A percentile compares a stretch with the other conserved stretches of the same genome.
Conservation (phyloP, 1,284 basidiomycete species). For the Pascua guehoae region DNA sequence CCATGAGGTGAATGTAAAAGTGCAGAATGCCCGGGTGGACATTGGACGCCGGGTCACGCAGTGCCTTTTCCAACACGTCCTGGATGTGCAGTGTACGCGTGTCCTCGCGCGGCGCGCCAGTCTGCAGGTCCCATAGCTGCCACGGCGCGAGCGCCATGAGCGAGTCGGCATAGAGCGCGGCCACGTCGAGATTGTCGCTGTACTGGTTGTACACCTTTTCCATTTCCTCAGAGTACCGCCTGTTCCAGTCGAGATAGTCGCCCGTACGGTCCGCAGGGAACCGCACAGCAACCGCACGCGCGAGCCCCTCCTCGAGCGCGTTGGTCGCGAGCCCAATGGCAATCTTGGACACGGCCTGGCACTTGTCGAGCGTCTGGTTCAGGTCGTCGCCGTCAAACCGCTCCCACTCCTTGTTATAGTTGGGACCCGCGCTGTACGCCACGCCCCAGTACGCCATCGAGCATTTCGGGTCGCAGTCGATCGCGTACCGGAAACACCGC, state of each 20-base stretch:
- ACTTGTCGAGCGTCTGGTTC: slow-evolving; percentile 6
- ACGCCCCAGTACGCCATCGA: slow-evolving; percentile 42
- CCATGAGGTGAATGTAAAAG: slow-evolving; percentile 44
- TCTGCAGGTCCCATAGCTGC: slow-evolving; percentile 41
- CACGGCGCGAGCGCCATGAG: slow-evolving; percentile 42
- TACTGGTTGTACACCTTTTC: slow-evolving; percentile 26
- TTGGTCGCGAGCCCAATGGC: slow-evolving; percentile 8
- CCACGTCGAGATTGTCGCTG: slow-evolving; percentile 31
- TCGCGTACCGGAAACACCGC: slow-evolving; percentile 32
- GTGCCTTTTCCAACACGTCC: slow-evolving; percentile 27
- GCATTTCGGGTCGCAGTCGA: slow-evolving; percentile 25
- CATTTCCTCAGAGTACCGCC: slow-evolving; percentile 32
- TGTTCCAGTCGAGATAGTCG: slow-evolving; percentile 26
- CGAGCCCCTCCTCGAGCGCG: slow-evolving; percentile 11
- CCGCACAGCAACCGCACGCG: slow-evolving; percentile 11
- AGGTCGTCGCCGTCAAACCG: slow-evolving; percentile 21
- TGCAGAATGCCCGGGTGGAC: slow-evolving; percentile 41
- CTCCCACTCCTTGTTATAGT: slow-evolving; percentile 42
- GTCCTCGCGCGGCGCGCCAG: slow-evolving; percentile 20
- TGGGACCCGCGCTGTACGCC: slow-evolving; percentile 38
- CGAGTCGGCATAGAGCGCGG: slow-evolving; percentile 36
- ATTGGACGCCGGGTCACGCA: slow-evolving; percentile 9
- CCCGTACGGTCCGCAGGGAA: slow-evolving; percentile 14
- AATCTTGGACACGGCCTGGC: slow-evolving; percentile 3
- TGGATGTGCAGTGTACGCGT: slow-evolving; percentile 27